phyloP scores from a whole-genome alignment of 2,329 filamentous ascomycete species.

The Aspergillus viridinutans region DNA sequence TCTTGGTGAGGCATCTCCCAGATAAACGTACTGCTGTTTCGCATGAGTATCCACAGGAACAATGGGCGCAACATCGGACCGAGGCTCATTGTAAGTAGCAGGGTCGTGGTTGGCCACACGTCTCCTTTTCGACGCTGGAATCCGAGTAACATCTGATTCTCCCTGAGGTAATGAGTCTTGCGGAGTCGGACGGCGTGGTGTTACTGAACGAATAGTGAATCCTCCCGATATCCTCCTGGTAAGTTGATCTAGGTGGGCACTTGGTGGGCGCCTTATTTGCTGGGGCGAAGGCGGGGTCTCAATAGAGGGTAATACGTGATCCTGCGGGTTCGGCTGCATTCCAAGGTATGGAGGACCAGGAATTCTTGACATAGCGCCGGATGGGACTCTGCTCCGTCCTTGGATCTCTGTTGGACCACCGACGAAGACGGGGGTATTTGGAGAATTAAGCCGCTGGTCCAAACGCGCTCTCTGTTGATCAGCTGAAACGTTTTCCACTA shows the following conservation, averaged over 20 bases:
- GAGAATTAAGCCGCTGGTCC: slow-evolving; percentile 13
- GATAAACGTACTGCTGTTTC: slow-evolving; percentile 15
- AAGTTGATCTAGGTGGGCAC: slow-evolving; percentile 24
- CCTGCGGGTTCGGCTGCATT: slow-evolving; percentile 20
- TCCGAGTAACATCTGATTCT: slow-evolving; percentile 20
- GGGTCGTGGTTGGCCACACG: slow-evolving; percentile 26
- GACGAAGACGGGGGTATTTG: slow-evolving; percentile 30
- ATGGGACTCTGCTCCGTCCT: slow-evolving; percentile 14
- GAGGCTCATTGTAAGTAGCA: slow-evolving; percentile 10
- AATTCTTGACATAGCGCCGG: slow-evolving; percentile 13
- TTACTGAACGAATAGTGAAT: slow-evolving; percentile 26
- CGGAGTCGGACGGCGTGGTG: slow-evolving; percentile 20
- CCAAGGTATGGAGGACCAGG: slow-evolving; percentile 13
- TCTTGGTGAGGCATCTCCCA: slow-evolving; percentile 13
- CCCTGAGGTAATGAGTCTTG: slow-evolving; percentile 20
- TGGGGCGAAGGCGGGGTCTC: slow-evolving; percentile 22
- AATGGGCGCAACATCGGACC: slow-evolving; percentile 8
- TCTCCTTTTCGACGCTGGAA: slow-evolving; percentile 31
- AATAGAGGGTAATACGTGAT: slow-evolving; percentile 34
- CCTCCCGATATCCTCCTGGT: slow-evolving; percentile 25
- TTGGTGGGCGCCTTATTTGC: slow-evolving; percentile 21
- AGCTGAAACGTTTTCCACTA: slow-evolving; percentile 18
- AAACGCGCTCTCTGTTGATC: slow-evolving; percentile 15
- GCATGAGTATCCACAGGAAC: slow-evolving; percentile 12
- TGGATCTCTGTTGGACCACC: slow-evolving; percentile 23